Evolutionary conservation across 2,329 filamentous ascomycete species (phyloP), one percentile per base, ranked within the genome.

Genomic region (Aspergillus nomiae): DNA sequence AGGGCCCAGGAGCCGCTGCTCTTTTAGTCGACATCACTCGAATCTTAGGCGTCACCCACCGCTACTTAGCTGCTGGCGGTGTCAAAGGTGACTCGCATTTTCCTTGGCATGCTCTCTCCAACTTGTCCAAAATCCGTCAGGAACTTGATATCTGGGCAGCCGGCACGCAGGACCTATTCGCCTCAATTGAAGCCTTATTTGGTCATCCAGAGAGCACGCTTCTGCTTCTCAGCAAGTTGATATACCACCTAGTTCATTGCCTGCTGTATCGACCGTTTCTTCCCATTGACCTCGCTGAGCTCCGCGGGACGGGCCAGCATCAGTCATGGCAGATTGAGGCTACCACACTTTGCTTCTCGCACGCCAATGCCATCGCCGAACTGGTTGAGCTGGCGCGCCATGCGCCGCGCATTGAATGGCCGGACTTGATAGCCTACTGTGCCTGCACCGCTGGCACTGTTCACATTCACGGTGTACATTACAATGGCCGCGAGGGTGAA

Each of bases 301-400:
- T 96, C 8, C 87, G 91, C 14, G 90, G 91, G 16, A 90, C 87
- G 0, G 91, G 91, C 1, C 92, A 96, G 71, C 91, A 96, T 69
- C 92, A 96, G 74, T 94, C 91, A 32, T 96, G 92, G 92, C 92
- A 96, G 74, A 94, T 96, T 55, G 92, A 96, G 74, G 92, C 92
- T 0, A 96, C 92, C 0, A 94, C 95, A 71, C 85, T 94, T 73
- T 96, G 92, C 76, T 95, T 89, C 74, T 81, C 94, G 21, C 92
- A 96, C 68, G 92, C 92, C 7, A 96, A 96, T 71, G 92, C 92
- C 6, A 94, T 96, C 58, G 89, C 91, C 1, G 92, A 96, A 71
- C 80, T 96, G 3, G 89, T 93, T 5, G 90, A 94, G 73, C 85
- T 94, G 19, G 91, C 91, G 1, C 90, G 89, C 66, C 90, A 90